Conservation (phyloP, 1,139 yeast species). For the Magnusiomyces sp. region DNA sequence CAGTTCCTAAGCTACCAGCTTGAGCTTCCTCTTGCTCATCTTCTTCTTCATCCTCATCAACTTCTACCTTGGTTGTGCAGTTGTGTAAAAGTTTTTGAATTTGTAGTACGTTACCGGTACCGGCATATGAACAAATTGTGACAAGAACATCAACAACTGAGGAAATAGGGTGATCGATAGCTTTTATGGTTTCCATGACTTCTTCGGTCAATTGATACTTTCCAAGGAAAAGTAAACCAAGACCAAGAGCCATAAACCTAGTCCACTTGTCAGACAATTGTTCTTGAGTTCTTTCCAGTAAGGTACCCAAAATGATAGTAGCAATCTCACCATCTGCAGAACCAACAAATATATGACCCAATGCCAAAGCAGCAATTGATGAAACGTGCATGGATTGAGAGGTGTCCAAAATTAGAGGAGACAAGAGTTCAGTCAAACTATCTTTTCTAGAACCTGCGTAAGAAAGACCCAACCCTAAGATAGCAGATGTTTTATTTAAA, state of each 20-base stretch:
- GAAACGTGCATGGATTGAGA: conserved; percentile 70
- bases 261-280: conserved; percentile 83
- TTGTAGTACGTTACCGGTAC: conserved; percentile 95
- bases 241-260: conserved; percentile 82
- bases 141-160: conserved; percentile 85
- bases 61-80: conserved; percentile 51
- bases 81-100: conserved; percentile 86
- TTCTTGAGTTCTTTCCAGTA: conserved; percentile 71
- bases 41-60: conserved; percentile 41
- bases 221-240: conserved; percentile 88
- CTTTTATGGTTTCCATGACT: conserved; percentile 87
- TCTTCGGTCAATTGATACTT: conserved; percentile 93
- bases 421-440: conserved; percentile 65
- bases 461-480: conserved; percentile 87
- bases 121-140: conserved; percentile 91
- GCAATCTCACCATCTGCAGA: conserved; percentile 93
- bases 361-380: conserved; percentile 79
- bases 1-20: conserved; percentile 16
- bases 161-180: conserved; percentile 91
- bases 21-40: conserved; percentile 34
- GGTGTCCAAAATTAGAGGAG: conserved; percentile 83
- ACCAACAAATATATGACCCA: conserved; percentile 93
- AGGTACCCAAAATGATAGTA: conserved; percentile 79
- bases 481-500: conserved; percentile 67
- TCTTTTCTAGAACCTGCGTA: conserved; percentile 91